Conservation (phyloP, 2,329 filamentous ascomycete species). For the Phaeosphaeriaceae sp. region DNA sequence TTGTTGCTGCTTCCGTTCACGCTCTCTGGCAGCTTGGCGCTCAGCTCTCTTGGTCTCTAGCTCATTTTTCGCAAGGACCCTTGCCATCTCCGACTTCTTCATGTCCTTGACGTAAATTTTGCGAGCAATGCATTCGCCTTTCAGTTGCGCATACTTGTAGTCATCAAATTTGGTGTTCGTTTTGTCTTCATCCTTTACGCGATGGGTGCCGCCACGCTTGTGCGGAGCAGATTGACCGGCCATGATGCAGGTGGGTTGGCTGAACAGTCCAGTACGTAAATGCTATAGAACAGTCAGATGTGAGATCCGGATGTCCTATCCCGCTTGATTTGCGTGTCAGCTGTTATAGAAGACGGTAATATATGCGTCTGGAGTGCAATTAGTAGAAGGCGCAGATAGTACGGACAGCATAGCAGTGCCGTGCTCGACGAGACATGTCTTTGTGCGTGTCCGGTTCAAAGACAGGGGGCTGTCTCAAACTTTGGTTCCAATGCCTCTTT, state of each 20-base stretch:
- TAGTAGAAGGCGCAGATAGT: neutral
- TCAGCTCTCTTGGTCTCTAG: conserved; percentile 10
- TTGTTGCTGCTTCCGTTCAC: conserved; percentile 12
- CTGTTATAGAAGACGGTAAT: neutral
- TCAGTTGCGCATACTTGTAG: conserved; percentile 30
- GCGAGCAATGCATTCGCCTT: conserved; percentile 22
- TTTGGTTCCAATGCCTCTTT: conserved; percentile 1
- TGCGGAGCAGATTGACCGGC: conserved; percentile 26
- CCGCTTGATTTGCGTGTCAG: neutral
- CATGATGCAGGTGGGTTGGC: neutral
- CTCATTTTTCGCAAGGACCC: conserved; percentile 29
- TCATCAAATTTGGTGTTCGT: conserved; percentile 42
- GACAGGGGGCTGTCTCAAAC: neutral
- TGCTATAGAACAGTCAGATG: neutral
- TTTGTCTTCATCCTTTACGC: conserved; percentile 31
- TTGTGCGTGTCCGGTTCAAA: conserved; percentile 1
- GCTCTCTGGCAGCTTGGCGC: conserved; percentile 16
- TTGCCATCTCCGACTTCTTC: conserved; percentile 37
- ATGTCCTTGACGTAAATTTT: conserved; percentile 38
- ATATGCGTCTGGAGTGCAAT: neutral
- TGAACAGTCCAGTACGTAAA: neutral
- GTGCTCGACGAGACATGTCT: conserved; percentile 4
- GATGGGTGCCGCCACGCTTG: conserved; percentile 38
- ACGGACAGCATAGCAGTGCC: too few relatives aligned
- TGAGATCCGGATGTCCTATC: neutral